Percentiles rank a stretch among this genome's conserved stretches.
Conservation (phyloP, 1,284 basidiomycete genomes). For the Malassezia obtusa region DNA sequence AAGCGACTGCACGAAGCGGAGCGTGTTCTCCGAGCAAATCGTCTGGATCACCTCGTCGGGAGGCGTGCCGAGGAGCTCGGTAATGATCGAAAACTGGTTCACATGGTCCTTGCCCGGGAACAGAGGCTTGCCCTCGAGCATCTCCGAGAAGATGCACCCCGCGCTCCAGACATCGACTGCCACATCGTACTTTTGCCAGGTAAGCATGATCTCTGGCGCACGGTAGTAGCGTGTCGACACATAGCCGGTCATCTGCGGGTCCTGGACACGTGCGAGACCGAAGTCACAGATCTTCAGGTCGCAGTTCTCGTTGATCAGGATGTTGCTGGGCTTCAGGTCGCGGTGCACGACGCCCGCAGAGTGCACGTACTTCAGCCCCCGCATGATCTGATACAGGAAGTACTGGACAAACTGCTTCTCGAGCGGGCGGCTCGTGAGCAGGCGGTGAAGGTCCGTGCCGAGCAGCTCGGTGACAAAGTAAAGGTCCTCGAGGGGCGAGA, state of each 20-base stretch:
- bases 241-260: constrained; percentile 99
- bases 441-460: constrained; percentile 91
- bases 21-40: constrained; percentile 94
- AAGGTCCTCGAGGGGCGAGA: constrained; percentile 85
- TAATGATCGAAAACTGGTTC: constrained; percentile 99
- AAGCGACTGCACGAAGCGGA: constrained; percentile 95
- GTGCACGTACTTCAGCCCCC: constrained; percentile 97
- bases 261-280: constrained; percentile 80
- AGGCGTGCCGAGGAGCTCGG: constrained; percentile 90
- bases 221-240: constrained; percentile 98
- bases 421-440: constrained; percentile 87
- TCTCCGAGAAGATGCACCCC: constrained; percentile 98
- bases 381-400: constrained; percentile 96
- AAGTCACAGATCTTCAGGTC: constrained; percentile 99
- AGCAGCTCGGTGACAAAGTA: constrained; percentile 99
- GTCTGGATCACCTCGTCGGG: constrained; percentile 99
- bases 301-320: constrained; percentile 99
- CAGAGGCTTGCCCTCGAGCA: constrained; percentile 95
- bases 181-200: constrained; percentile 99
- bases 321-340: constrained; percentile 96
- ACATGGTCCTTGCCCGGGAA: constrained; percentile 98
- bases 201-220: constrained; percentile 99
- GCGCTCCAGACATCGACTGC: constrained; percentile 97
- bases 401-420: constrained; percentile 99
- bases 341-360: constrained; percentile 98